Conservation (phyloP, 108 stramenopile species). For the Fragilariopsis cylindrus region DNA sequence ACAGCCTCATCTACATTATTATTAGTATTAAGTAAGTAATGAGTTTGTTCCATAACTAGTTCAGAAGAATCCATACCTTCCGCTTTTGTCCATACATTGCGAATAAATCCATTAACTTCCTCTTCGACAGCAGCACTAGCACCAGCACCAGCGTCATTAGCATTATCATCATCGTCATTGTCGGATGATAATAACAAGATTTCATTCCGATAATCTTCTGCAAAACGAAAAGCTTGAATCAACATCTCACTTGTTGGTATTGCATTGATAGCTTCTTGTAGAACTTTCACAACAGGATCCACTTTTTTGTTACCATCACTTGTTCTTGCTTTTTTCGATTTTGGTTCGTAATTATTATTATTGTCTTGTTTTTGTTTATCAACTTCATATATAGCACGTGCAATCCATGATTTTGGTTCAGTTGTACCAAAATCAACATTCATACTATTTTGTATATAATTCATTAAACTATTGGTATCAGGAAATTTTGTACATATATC, state of each 20-base stretch:
- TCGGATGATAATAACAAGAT: neutral
- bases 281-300: conserved; percentile 46
- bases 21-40: conserved; percentile 36
- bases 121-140: neutral
- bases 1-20: conserved; percentile 36
- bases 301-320: neutral
- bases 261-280: conserved; percentile 57
- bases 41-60: conserved; percentile 57
- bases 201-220: conserved; percentile 31
- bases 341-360: conserved; percentile 20
- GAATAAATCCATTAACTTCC: conserved; percentile 20
- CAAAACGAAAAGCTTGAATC: conserved; percentile 55
- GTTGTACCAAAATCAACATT: conserved; percentile 50
- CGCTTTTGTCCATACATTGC: conserved; percentile 20
- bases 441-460: conserved; percentile 53
- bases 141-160: neutral
- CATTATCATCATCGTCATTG: neutral
- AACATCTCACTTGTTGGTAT: conserved; percentile 68
- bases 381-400: conserved; percentile 46
- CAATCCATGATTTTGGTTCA: conserved; percentile 83
- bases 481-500: conserved; percentile 77
- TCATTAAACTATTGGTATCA: conserved; percentile 52
- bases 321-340: conserved; percentile 42
- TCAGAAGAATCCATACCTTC: conserved; percentile 34
- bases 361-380: conserved; percentile 26